Conservation (phyloP, 2,329 filamentous ascomycete species). For the Neonectria sp. region DNA sequence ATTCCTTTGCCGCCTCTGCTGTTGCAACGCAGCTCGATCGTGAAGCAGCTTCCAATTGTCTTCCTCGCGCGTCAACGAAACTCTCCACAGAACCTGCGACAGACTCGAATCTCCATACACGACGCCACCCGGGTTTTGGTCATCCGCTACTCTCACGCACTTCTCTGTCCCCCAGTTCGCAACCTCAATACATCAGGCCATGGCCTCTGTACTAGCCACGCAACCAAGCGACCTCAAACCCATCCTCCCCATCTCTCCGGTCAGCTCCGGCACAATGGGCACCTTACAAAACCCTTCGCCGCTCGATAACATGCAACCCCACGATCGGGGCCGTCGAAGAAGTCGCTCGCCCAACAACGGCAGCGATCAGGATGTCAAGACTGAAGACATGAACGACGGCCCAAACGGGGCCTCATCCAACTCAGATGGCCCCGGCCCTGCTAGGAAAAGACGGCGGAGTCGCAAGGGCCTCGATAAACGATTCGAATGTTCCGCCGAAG, state of each 20-base stretch:
- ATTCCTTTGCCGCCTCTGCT: constrained; percentile 31
- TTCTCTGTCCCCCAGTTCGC: constrained; percentile 17
- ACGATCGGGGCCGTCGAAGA: constrained; percentile 57
- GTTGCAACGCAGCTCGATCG: constrained; percentile 34
- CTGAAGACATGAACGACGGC: constrained; percentile 49
- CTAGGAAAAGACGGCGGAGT: constrained; percentile 79
- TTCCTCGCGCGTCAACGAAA: constrained; percentile 23
- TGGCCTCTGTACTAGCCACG: constrained; percentile 47
- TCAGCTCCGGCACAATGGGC: constrained; percentile 59
- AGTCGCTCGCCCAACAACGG: constrained; percentile 61
- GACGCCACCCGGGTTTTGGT: background rate
- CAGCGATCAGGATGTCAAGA: constrained; percentile 58
- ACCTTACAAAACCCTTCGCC: constrained; percentile 56
- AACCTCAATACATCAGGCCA: constrained; percentile 37
- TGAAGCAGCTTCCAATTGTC: constrained; percentile 31
- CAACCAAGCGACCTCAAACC: constrained; percentile 50
- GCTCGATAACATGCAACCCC: constrained; percentile 51
- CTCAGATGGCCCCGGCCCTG: constrained; percentile 68
- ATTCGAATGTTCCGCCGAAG: constrained; percentile 87
- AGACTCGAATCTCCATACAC: background rate
- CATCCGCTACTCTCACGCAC: constrained; percentile 11
- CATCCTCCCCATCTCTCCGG: constrained; percentile 56
- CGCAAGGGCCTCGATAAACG: constrained; percentile 85
- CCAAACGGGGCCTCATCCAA: constrained; percentile 65
- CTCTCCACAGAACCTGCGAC: background rate